Evolutionary conservation across 768 basidiomycete species (phyloP), one percentile per base, ranked within the genome.

Genomic region (Lactarius quietus): DNA sequence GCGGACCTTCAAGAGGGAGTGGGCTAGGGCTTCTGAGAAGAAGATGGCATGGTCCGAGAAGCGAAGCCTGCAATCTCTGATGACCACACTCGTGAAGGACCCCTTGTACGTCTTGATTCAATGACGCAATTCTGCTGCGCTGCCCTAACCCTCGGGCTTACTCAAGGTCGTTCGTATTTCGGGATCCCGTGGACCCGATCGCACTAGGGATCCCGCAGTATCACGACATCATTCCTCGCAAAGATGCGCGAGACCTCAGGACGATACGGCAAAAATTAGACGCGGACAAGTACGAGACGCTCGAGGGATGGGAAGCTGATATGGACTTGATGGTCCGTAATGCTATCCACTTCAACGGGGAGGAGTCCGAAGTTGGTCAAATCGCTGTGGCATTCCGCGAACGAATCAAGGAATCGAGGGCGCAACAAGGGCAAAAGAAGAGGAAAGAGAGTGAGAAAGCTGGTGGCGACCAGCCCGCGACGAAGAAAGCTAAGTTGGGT

Each of bases 291-390:
- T 95, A 95, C 74, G 86, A 89, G 36, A 83, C 86, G 3, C 75
- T 86, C 59, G 89, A 91, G 54, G 86, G 85, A 3, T 87, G 96
- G 71, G 89, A 92, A 73, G 89, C 86, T 2, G 96, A 98, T 73
- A 76, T 95, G 61, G 84, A 89, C 52, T 82, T 95, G 51, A 96
- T 98, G 94, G 76, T 93, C 64, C 78, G 84, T 65, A 98, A 98
- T 73, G 93, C 95, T 18, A 83, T 90, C 74, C 84, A 82, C 60
- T 98, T 97, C 82, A 98, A 98, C 69, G 90, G 90, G 0, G 78
- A 78, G 2, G 86, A 88, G 53, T 91, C 90, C 3, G 89, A 92
- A 63, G 90, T 93, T n/a, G 92, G 88, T 18, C 72, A 77, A 51
- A 77, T 89, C 43, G 83, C 90, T 9, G 70, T 76, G n/a, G 71